Conservation (phyloP, 148 eudicot species). For the Persicaria tinctoria region DNA sequence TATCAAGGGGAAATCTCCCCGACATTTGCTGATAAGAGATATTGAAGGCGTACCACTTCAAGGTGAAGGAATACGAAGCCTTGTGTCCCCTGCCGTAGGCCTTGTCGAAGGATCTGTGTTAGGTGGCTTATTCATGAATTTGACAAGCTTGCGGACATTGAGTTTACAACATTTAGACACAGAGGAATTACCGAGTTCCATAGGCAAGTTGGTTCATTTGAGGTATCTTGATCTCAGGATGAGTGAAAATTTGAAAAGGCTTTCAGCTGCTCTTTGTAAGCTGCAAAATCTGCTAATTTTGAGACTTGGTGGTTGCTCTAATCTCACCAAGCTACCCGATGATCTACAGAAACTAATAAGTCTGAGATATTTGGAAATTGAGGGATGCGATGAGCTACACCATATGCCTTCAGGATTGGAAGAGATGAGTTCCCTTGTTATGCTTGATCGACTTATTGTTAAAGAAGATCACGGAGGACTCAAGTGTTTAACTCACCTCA, state of each 20-base stretch:
- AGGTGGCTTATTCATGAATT: not conserved
- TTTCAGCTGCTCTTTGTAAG: constrained; percentile 14
- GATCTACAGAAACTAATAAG: not conserved
- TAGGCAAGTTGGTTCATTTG: constrained; percentile 18
- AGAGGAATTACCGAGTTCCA: not conserved
- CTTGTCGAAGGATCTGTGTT: not conserved
- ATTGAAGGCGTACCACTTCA: not conserved
- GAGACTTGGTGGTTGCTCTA: not conserved
- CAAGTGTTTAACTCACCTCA: too few relatives aligned
- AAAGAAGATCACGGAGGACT: too few relatives aligned
- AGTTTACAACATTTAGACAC: not conserved
- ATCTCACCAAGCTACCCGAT: constrained; percentile 10
- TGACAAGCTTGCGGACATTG: constrained; percentile 14
- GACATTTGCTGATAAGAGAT: not conserved
- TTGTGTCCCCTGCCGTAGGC: not conserved
- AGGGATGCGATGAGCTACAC: too few relatives aligned
- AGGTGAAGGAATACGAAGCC: not conserved
- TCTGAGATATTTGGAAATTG: constrained; percentile 1
- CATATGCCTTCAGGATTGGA: too few relatives aligned
- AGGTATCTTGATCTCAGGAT: constrained; percentile 22
- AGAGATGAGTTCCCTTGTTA: too few relatives aligned
- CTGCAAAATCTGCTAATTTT: constrained; percentile 20
- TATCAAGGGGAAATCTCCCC: not conserved
- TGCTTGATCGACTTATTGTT: too few relatives aligned
- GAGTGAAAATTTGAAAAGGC: not conserved